phyloP scores from a whole-genome alignment of 768 basidiomycete species.

The Agaricus subrufescens region DNA sequence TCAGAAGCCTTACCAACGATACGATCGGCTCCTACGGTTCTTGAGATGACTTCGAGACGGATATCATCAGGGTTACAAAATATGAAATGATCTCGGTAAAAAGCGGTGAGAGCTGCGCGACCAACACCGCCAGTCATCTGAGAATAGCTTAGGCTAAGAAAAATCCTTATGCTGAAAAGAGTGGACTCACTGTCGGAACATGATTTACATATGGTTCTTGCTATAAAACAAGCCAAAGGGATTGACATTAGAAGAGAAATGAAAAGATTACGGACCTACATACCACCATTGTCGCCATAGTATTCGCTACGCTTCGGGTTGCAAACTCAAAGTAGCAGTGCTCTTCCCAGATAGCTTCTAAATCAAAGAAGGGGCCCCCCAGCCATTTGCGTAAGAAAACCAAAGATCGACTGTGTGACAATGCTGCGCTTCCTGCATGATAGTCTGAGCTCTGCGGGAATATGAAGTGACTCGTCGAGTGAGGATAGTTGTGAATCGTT shows the following conservation, averaged over 20 bases:
- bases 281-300: conserved; percentile 56
- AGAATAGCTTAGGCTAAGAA: background rate
- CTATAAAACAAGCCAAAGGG: conserved; percentile 16
- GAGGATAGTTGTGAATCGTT: conserved; percentile 24
- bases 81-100: conserved; percentile 55
- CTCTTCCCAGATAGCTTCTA: conserved; percentile 60
- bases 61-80: conserved; percentile 50
- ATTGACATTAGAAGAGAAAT: background rate
- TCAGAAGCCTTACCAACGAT: conserved; percentile 35
- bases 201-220: conserved; percentile 60
- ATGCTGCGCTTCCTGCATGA: conserved; percentile 33
- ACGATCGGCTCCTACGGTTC: conserved; percentile 46
- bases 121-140: conserved; percentile 57
- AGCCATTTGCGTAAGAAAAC: conserved; percentile 40
- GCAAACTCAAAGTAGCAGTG: conserved; percentile 54
- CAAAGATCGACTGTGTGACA: conserved; percentile 42
- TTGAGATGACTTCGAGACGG: conserved; percentile 38
- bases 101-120: conserved; percentile 40
- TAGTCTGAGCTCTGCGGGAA: conserved; percentile 37
- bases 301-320: conserved; percentile 43
- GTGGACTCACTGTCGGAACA: conserved; percentile 41
- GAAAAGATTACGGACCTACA: conserved; percentile 4
- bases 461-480: conserved; percentile 34
- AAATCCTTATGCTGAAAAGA: background rate
- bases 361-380: conserved; percentile 49